phyloP scores from a whole-genome alignment of 208 protist genomes.

The Trypanosomatidae sp. region DNA sequence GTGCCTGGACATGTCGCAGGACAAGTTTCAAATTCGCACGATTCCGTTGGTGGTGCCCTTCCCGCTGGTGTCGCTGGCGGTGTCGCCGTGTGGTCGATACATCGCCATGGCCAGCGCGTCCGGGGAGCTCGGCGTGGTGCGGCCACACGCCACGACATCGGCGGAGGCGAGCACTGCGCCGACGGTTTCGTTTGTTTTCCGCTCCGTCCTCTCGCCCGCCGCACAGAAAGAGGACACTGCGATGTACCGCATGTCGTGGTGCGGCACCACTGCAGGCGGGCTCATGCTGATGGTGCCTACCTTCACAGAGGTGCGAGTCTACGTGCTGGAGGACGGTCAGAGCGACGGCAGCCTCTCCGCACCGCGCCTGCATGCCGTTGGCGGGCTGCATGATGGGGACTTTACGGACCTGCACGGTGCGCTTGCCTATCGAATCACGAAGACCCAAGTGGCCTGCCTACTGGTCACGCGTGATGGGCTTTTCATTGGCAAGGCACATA shows the following conservation, averaged over 20 bases:
- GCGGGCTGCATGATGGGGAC: constrained; percentile 33
- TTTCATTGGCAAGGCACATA: constrained; percentile 55
- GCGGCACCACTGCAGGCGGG: constrained; percentile 18
- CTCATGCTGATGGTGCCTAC: constrained; percentile 57
- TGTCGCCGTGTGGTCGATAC: constrained; percentile 63
- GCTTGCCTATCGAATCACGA: constrained; percentile 35
- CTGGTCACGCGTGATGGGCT: constrained; percentile 34
- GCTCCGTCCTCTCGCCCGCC: constrained; percentile 39
- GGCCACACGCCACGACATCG: background rate
- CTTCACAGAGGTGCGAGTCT: constrained; percentile 45
- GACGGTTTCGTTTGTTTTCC: constrained; percentile 30
- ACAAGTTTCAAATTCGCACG: constrained; percentile 48
- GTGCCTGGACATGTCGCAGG: constrained; percentile 52
- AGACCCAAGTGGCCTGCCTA: constrained; percentile 38
- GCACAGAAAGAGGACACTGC: constrained; percentile 44
- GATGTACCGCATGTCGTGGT: constrained; percentile 66
- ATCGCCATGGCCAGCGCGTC: constrained; percentile 71
- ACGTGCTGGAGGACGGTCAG: constrained; percentile 6
- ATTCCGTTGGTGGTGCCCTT: constrained; percentile 63
- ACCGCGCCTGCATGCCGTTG: constrained; percentile 30
- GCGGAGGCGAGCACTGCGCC: background rate
- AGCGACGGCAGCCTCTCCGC: background rate
- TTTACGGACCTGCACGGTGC: constrained; percentile 43
- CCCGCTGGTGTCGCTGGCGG: constrained; percentile 57
- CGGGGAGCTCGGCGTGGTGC: constrained; percentile 49